These are phyloP conservation scores for Crassisporium funariophilum DNA, from an alignment of 768 basidiomycete species.

Conservation along the genomic window DNA sequence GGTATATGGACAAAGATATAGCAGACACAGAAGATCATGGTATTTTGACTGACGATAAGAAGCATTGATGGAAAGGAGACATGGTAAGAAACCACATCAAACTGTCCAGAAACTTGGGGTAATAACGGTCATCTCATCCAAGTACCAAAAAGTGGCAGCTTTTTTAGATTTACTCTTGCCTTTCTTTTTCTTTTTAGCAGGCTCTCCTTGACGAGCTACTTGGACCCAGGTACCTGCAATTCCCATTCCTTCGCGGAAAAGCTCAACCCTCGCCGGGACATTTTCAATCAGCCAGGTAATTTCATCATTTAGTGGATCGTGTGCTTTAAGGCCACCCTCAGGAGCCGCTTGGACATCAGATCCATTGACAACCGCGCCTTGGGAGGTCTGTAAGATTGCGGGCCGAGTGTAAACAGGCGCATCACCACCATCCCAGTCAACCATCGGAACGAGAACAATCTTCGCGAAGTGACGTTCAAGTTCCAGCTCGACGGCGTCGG, in stretches of 20 bases:
- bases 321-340: constrained; percentile 30
- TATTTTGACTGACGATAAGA: too few species aligned
- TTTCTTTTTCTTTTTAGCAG: constrained; percentile 36
- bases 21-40: too few species aligned
- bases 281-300: constrained; percentile 59
- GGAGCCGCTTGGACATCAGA: constrained; percentile 35
- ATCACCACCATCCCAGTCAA: constrained; percentile 43
- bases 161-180: constrained; percentile 37
- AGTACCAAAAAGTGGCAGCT: constrained; percentile 41
- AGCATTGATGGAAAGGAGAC: neutral
- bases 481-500: constrained; percentile 39
- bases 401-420: constrained; percentile 35
- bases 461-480: constrained; percentile 38
- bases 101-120: constrained; percentile 42
- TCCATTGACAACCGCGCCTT: constrained; percentile 34
- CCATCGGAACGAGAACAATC: constrained; percentile 43
- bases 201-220: constrained; percentile 45
- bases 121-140: constrained; percentile 40
- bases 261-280: constrained; percentile 38
- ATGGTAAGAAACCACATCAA: neutral
- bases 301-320: constrained; percentile 56
- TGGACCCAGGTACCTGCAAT: constrained; percentile 72
- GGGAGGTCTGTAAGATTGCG: constrained; percentile 37
- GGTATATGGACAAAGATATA: too few species aligned
- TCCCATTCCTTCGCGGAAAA: constrained; percentile 56